Percentiles rank a stretch among this genome's conserved stretches.
These are phyloP conservation scores for Brassica rapa DNA, from an alignment of 345 rosid genomes.

Conservation along the genomic window DNA sequence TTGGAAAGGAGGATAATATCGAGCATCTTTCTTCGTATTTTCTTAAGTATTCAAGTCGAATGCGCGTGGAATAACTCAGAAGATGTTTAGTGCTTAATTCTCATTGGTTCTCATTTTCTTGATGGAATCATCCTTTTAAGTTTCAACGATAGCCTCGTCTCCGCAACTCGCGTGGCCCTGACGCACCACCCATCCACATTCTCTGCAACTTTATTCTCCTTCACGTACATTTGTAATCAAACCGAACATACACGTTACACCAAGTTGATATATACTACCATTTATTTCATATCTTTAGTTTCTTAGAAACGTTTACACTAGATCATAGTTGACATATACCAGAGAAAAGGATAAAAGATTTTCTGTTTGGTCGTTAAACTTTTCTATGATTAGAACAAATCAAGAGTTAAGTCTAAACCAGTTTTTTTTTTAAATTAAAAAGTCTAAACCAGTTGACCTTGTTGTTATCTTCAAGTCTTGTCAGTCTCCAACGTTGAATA, in stretches of 20 bases:
- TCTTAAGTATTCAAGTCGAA: not conserved
- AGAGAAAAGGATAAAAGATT: not conserved
- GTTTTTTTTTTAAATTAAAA: not conserved
- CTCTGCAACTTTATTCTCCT: slow-evolving; percentile 4
- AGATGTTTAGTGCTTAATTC: not conserved
- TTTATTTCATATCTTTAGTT: not conserved
- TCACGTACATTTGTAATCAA: not conserved
- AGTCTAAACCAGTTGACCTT: not conserved
- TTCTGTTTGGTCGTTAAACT: not conserved
- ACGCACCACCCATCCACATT: not conserved
- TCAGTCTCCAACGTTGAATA: not conserved
- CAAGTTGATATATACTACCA: not conserved
- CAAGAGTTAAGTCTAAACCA: not conserved
- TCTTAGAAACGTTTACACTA: not conserved
- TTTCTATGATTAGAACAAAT: not conserved
- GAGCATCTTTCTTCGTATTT: slow-evolving; percentile 12
- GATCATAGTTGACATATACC: not conserved
- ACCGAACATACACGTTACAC: not conserved
- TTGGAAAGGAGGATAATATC: slow-evolving; percentile 13
- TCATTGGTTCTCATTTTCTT: slow-evolving; percentile 14
- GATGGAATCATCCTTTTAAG: slow-evolving; percentile 17
- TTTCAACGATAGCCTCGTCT: slow-evolving; percentile 25
- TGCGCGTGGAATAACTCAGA: slow-evolving; percentile 8
- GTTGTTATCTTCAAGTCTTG: not conserved
- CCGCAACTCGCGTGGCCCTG: slow-evolving; percentile 7